A percentile compares a stretch with the other conserved stretches of the same genome.
Evolutionary conservation across 345 rosid genomes (phyloP).

Genomic region (Dipteronia sinensis): DNA sequence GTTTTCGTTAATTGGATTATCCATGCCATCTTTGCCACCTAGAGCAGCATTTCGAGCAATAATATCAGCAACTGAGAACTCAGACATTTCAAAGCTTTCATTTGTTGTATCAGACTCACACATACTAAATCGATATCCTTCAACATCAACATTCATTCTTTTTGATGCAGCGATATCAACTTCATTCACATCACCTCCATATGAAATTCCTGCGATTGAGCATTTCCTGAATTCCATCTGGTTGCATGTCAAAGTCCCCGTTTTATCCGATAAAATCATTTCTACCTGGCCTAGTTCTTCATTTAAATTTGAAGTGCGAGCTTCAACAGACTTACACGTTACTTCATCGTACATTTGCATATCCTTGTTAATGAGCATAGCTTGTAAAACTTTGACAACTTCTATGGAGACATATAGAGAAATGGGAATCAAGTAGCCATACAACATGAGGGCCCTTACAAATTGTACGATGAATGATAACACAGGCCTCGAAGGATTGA

Average conservation of each 20-base stretch:
- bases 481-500: conserved; percentile 42
- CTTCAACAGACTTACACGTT: conserved; percentile 55
- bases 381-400: conserved; percentile 73
- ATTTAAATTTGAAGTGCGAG: conserved; percentile 74
- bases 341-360: conserved; percentile 61
- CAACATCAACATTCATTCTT: conserved; percentile 51
- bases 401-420: conserved; percentile 80
- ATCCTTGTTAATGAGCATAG: conserved; percentile 67
- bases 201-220: conserved; percentile 72
- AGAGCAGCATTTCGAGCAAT: conserved; percentile 16
- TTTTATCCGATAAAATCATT: conserved; percentile 73
- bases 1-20: conserved; percentile 7
- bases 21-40: conserved; percentile 5
- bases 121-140: conserved; percentile 31
- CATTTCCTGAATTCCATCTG: conserved; percentile 86
- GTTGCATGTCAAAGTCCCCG: conserved; percentile 85
- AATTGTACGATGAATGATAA: conserved; percentile 52
- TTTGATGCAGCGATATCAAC: conserved; percentile 66
- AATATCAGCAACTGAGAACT: conserved; percentile 25
- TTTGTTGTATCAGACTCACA: conserved; percentile 14
- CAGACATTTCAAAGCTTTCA: conserved; percentile 30
- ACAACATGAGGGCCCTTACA: conserved; percentile 57
- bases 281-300: conserved; percentile 87
- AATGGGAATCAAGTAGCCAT: conserved; percentile 82
- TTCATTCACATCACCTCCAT: conserved; percentile 57